Evolutionary conservation across 176 grass and related monocot genomes (phyloP), one percentile per base, ranked within the genome.

Genomic region (Musa beccarii): DNA sequence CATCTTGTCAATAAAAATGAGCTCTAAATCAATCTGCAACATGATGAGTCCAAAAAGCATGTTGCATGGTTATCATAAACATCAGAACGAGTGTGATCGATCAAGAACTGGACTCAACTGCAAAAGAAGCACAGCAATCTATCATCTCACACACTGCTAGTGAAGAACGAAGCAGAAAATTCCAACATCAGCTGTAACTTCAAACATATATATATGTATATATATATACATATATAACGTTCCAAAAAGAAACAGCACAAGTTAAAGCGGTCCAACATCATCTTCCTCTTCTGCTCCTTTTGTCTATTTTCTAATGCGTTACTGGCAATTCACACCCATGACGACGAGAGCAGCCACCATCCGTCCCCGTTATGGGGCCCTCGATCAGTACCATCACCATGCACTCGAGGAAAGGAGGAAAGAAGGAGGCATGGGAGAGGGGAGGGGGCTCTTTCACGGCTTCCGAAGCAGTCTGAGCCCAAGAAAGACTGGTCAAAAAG

Each of bases 401-500:
- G 50, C 68, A 70, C 68, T n/a, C 17, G 28, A 50, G 43, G 49
- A 51, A 70, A 70, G 49, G 49, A 50, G 24, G 51, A 50, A 70
- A 9, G 9, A 20, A 17, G 13, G 9, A 70, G 11, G 26, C 5
- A 50, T 15, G 28, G n/a, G 15, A 17, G 13, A 17, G 50, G 11
- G 26, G 34, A 50, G 34, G 15, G n/a, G 15, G 28, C 49, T 21
- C 68, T 71, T 51, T 71, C 68, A 71, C 68, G 20, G 68, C 34
- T 71, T 71, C 34, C 68, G 21, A 51, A 26, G 52, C 26, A 49
- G 68, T 51, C 29, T 52, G 43, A 71, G 49, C 68, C 21, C 34
- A 52, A 71, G 20, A 71, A 51, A 71, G 34, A 71, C 49, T 71
- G 68, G 68, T 71, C 68, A 71, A 71, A 70, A 71, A 71, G 68